phyloP scores from a whole-genome alignment of 2,329 filamentous ascomycete genomes.

The Aspergillus fijiensis region DNA sequence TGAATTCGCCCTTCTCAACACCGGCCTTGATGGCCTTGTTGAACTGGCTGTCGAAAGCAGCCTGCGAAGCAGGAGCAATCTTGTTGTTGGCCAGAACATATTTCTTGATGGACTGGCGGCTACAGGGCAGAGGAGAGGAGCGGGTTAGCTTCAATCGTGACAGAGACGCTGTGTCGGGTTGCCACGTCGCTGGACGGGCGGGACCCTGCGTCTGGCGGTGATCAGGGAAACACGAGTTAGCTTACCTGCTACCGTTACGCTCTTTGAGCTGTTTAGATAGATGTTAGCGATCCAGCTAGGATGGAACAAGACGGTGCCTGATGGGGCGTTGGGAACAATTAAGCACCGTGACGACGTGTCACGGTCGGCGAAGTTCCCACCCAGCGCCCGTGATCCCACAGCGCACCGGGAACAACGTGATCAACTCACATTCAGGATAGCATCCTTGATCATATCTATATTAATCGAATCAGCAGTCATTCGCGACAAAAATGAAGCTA shows the following conservation, averaged over 20 bases:
- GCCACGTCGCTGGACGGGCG: constrained; percentile 19
- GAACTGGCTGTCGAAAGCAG: constrained; percentile 71
- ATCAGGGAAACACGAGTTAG: constrained; percentile 28
- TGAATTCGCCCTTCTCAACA: constrained; percentile 82
- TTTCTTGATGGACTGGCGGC: constrained; percentile 72
- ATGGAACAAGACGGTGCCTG: constrained; percentile 22
- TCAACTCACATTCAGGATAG: constrained; percentile 67
- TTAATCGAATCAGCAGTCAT: constrained; percentile 52
- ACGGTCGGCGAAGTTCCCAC: constrained; percentile 36
- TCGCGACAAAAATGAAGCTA: constrained; percentile 50
- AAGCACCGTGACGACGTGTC: constrained; percentile 31
- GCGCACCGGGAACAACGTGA: constrained; percentile 49
- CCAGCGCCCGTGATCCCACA: constrained; percentile 40
- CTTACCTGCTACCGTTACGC: constrained; percentile 68
- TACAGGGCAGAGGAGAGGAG: constrained; percentile 35
- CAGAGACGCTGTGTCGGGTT: constrained; percentile 17
- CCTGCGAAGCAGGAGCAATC: constrained; percentile 54
- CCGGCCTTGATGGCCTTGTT: constrained; percentile 80
- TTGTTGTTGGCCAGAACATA: constrained; percentile 72
- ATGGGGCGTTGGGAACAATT: constrained; percentile 27
- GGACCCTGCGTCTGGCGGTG: constrained; percentile 10
- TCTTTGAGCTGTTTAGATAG: constrained; percentile 62
- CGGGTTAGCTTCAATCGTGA: constrained; percentile 31
- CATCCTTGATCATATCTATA: constrained; percentile 72
- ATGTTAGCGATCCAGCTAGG: constrained; percentile 48